Base-by-base conservation (phyloP, 225 moss, liverwort and hornwort genomes). In the Bryum argenteum region DNA sequence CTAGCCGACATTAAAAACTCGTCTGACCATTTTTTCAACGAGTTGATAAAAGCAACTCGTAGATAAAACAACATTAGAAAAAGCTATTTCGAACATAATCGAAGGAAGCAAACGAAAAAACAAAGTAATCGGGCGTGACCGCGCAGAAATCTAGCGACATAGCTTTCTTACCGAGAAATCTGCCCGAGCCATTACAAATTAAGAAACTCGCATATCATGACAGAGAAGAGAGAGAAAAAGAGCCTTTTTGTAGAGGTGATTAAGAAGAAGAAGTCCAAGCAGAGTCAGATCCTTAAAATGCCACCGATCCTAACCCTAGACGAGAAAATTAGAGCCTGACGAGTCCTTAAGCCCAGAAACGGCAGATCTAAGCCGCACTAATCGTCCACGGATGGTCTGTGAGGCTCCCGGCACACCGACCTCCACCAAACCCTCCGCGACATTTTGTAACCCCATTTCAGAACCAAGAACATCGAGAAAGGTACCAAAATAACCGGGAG, bases 251-350 rank as follows among this genome's bases (percentile, higher is more conserved):
- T 33, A n/a, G 33, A 33, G 33, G 5, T 33, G 28, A 18, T 24
- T 17, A 11, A 11, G 11, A 52, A 54, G 23, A 37, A 10, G 53
- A 63, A 78, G 66, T 54, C 12, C 28, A 33, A 33, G 11, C 61
- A 53, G 23, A 61, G n/a, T 16, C 43, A 60, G 42, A 66, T 62
- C 62, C 67, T 15, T 22, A 9, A 72, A 67, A 61, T 78, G 65
- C 71, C 42, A 26, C 17, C n/a, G n/a, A 66, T 61, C 74, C 71
- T 65, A 75, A 76, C 80, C 80, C 75, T 71, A 76, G 66, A 55
- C 48, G 67, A 48, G 23, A 11, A 57, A 67, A 48, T 54, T 47
- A 71, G 11, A 67, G 24, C 54, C 5, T 11, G 19, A 21, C 15
- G 1, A 60, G 20, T 19, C 47, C 23, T 1, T 21, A 53, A 10